Conservation (phyloP, 495 filamentous ascomycete genomes). For the Geopyxis carbonaria region DNA sequence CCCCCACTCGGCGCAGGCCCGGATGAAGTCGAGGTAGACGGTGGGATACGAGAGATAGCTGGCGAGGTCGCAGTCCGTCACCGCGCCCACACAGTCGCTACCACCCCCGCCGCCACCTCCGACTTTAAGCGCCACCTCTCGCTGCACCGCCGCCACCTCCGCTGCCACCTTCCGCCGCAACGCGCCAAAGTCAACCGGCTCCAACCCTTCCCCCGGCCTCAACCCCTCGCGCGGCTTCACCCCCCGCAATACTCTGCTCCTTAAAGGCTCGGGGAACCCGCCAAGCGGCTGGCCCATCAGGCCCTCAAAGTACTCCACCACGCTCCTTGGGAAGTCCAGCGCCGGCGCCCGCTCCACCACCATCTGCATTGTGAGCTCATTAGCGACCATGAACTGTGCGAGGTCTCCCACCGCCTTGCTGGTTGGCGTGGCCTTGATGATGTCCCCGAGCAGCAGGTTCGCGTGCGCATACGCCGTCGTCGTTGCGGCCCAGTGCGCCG, state of each 20-base stretch:
- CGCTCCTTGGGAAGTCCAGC: conserved; percentile 94
- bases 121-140: no score
- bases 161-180: no score
- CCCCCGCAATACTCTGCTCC: conserved; percentile 70
- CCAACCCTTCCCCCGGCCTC: no score
- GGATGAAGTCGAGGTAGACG: no score
- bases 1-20: no score
- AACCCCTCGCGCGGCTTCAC: no score
- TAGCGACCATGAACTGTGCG: conserved; percentile 98
- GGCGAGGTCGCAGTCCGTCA: no score
- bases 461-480: conserved; percentile 98
- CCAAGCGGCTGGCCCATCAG: conserved; percentile 98
- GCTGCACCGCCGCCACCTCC: no score
- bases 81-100: no score
- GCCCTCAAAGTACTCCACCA: conserved; percentile 95
- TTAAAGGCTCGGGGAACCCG: conserved; percentile 91
- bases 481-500: conserved; percentile 89
- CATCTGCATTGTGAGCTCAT: conserved; percentile 70
- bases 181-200: no score
- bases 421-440: conserved; percentile 98
- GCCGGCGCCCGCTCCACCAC: conserved; percentile 70
- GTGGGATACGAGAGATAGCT: no score
- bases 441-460: conserved; percentile 90
- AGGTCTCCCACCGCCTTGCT: conserved; percentile 97
- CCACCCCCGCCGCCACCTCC: no score